Conservation (phyloP, 768 basidiomycete species). For the Leucosporidium scottii region DNA sequence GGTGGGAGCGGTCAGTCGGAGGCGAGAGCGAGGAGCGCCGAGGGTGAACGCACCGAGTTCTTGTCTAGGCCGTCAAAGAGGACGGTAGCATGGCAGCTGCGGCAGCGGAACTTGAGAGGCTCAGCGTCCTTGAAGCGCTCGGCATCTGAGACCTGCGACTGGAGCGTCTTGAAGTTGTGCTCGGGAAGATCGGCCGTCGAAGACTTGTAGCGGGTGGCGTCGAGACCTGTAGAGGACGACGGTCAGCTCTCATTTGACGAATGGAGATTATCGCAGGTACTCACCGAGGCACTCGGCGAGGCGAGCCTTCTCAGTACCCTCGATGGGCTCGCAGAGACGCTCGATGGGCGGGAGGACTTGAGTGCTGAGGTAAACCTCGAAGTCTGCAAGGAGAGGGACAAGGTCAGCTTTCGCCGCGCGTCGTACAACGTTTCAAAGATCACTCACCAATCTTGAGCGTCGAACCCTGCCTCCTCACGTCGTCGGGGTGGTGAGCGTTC, state of each 20-base stretch:
- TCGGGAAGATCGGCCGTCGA: constrained; percentile 48
- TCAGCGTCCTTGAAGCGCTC: constrained; percentile 75
- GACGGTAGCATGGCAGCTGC: constrained; percentile 55
- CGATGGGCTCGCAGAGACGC: constrained; percentile 89
- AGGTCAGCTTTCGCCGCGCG: not conserved
- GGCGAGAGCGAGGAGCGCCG: not conserved
- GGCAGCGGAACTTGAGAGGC: constrained; percentile 69
- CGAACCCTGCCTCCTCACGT: constrained; percentile 61
- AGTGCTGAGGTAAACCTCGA: constrained; percentile 79
- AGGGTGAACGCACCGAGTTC: constrained; percentile 41
- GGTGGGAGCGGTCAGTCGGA: constrained; percentile 45
- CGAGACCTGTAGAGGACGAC: constrained; percentile 38
- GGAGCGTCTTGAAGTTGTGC: constrained; percentile 65
- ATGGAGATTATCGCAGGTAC: constrained; percentile 35
- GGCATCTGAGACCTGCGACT: constrained; percentile 79
- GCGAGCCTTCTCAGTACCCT: constrained; percentile 84
- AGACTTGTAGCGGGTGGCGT: constrained; percentile 35
- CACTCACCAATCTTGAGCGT: constrained; percentile 65
- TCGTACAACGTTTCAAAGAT: not conserved
- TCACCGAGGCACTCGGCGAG: constrained; percentile 91
- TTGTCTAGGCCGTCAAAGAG: constrained; percentile 42
- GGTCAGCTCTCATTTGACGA: not conserved
- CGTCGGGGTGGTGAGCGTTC: constrained; percentile 86
- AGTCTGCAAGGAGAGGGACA: constrained; percentile 52
- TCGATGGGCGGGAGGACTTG: constrained; percentile 93